These are phyloP conservation scores for Marsdenia floribunda DNA, from an alignment of 257 asterid genomes.

Conservation along the genomic window DNA sequence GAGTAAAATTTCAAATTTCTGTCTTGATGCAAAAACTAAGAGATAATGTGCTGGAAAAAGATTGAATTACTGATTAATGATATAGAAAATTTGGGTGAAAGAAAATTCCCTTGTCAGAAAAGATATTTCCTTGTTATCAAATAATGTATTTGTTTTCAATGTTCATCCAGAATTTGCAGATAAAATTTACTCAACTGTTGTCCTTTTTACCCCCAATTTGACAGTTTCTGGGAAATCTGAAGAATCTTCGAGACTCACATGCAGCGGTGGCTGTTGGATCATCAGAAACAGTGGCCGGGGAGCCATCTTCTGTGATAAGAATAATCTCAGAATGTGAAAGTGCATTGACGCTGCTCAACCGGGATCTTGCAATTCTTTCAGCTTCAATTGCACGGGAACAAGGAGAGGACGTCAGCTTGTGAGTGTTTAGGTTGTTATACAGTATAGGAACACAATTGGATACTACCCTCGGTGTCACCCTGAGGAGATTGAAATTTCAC, in stretches of 20 bases:
- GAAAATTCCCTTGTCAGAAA: background rate
- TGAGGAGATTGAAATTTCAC: constrained; percentile 1
- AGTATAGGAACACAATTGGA: constrained; percentile 1
- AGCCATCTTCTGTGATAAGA: constrained; percentile 82
- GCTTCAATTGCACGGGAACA: constrained; percentile 86
- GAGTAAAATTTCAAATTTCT: too few species aligned
- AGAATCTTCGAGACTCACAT: constrained; percentile 91
- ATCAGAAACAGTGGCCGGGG: constrained; percentile 76
- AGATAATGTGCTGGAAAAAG: background rate
- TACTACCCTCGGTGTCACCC: background rate
- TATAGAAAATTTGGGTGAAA: background rate
- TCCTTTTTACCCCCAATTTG: background rate
- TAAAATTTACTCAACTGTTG: background rate
- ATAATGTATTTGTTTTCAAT: too few species aligned
- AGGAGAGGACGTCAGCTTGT: constrained; percentile 50
- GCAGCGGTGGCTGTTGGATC: constrained; percentile 87
- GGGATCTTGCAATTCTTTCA: constrained; percentile 87
- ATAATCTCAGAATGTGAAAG: constrained; percentile 90
- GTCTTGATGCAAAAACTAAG: background rate
- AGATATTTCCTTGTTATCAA: background rate
- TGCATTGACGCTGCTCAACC: constrained; percentile 75
- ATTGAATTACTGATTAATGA: too few species aligned
- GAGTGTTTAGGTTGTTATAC: background rate
- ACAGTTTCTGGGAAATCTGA: constrained; percentile 88
- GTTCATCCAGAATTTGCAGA: background rate